phyloP scores from a whole-genome alignment of 1,139 yeast species.

The Kodamaea sp. region DNA sequence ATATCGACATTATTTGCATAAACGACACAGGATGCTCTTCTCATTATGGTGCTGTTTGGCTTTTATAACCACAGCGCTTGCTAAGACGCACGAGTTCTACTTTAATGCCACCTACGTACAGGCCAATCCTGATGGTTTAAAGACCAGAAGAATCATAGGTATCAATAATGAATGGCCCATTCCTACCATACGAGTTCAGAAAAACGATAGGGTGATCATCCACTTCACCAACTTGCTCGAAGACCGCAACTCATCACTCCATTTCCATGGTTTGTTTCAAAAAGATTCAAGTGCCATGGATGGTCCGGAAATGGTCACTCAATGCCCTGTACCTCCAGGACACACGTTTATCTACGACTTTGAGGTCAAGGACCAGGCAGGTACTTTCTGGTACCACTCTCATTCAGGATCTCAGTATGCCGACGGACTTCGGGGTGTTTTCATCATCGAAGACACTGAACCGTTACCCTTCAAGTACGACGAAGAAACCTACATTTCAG shows the following conservation, averaged over 20 bases:
- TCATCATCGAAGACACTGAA: conserved; percentile 64
- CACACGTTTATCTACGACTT: conserved; percentile 65
- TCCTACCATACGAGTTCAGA: conserved; percentile 64
- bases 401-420: conserved; percentile 76
- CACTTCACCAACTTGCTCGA: conserved; percentile 60
- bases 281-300: conserved; percentile 65
- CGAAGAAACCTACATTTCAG: conserved; percentile 56
- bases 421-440: conserved; percentile 76
- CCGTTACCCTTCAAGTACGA: conserved; percentile 59
- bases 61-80: conserved; percentile 18
- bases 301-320: conserved; percentile 77
- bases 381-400: conserved; percentile 84
- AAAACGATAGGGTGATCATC: conserved; percentile 61
- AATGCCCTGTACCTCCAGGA: conserved; percentile 75
- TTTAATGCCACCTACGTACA: conserved; percentile 56
- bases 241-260: conserved; percentile 60
- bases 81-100: conserved; percentile 52
- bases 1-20: too few relatives aligned
- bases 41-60: not conserved
- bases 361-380: conserved; percentile 63
- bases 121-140: conserved; percentile 67
- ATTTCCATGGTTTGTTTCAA: conserved; percentile 77
- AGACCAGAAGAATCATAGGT: conserved; percentile 56
- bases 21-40: not conserved
- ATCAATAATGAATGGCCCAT: conserved; percentile 74